Base-by-base conservation (phyloP, 345 rosid genomes). In the Turnera subulata region DNA sequence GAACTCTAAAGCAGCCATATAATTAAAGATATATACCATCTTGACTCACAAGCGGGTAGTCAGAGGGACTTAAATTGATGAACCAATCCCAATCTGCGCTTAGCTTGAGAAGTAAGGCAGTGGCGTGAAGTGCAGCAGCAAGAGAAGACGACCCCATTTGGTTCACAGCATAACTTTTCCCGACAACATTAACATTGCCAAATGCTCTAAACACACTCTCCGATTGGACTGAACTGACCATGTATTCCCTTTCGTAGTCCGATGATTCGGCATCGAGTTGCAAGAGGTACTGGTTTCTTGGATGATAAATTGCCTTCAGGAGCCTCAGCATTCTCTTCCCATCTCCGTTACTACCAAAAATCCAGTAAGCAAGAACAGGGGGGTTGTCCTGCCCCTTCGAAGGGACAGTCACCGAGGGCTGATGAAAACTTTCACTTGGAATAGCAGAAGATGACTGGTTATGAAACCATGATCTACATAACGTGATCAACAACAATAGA, bases 141-240 rank as follows among this genome's bases (percentile, higher is more conserved):
- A 76, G 63, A 18, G 64, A 68, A 19, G 80, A 72, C 0, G 72
- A 47, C 25, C 80, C 80, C 62, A 62, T 58, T 55, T 43, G 47
- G 55, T 68, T 64, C 45, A 65, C 32, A 25, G 63, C 68, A 45
- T 62, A 62, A 18, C 71, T 55, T 50, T 48, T 59, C 2, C 80
- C 80, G 8, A 76, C 67, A 51, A 76, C 77, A 47, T 76, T 59
- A 46, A 72, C 77, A 62, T 76, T 76, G 0, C 67, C 72, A 38
- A 69, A 72, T 39, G 50, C 32, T 23, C 17, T 46, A 29, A 72
- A 69, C 29, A 56, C 52, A 11, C 2, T 39, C 12, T 59, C 61
- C 12, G 77, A 76, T 33, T 65, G 46, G 14, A 72, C 21, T 2
- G 61, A 45, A 33, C 50, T 21, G 10, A 66, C 57, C 9, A 76